Conservation (phyloP, 1,139 yeast species). For the Kluyveromyces sp. region DNA sequence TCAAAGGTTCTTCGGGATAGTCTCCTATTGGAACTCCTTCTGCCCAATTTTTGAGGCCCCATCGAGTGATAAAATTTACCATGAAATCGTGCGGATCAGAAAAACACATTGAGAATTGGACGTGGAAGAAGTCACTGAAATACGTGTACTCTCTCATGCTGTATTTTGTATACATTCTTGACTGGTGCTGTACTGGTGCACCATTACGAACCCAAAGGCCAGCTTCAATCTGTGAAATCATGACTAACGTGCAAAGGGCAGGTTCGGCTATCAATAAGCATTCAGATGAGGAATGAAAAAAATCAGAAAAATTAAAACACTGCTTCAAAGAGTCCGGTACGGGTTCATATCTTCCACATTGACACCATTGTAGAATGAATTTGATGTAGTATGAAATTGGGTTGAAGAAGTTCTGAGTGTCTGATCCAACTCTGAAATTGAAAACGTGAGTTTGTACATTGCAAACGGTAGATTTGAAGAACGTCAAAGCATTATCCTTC, state of each 20-base stretch:
- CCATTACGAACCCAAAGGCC: slow-evolving; percentile 94
- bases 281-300: slow-evolving; percentile 18
- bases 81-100: slow-evolving; percentile 52
- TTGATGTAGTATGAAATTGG: slow-evolving; percentile 31
- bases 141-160: slow-evolving; percentile 80
- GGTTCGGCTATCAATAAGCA: slow-evolving; percentile 43
- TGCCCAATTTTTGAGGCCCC: slow-evolving; percentile 54
- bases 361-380: slow-evolving; percentile 30
- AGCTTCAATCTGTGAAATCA: slow-evolving; percentile 64
- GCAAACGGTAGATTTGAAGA: slow-evolving; percentile 14
- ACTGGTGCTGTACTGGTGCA: slow-evolving; percentile 67
- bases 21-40: slow-evolving; percentile 37
- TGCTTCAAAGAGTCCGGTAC: slow-evolving; percentile 14
- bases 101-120: slow-evolving; percentile 60
- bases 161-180: slow-evolving; percentile 72
- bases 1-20: slow-evolving; percentile 39
- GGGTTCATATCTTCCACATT: slow-evolving; percentile 28
- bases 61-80: slow-evolving; percentile 56
- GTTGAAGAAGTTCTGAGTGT: slow-evolving; percentile 28
- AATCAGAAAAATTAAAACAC: slow-evolving; percentile 14
- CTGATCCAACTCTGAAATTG: slow-evolving; percentile 28
- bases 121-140: slow-evolving; percentile 64
- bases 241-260: slow-evolving; percentile 67
- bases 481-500: not conserved
- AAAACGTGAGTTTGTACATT: slow-evolving; percentile 21